Evolutionary conservation across 2,329 filamentous ascomycete genomes (phyloP), one percentile per base, ranked within the genome.

Genomic region (Harringtonia aguacate): DNA sequence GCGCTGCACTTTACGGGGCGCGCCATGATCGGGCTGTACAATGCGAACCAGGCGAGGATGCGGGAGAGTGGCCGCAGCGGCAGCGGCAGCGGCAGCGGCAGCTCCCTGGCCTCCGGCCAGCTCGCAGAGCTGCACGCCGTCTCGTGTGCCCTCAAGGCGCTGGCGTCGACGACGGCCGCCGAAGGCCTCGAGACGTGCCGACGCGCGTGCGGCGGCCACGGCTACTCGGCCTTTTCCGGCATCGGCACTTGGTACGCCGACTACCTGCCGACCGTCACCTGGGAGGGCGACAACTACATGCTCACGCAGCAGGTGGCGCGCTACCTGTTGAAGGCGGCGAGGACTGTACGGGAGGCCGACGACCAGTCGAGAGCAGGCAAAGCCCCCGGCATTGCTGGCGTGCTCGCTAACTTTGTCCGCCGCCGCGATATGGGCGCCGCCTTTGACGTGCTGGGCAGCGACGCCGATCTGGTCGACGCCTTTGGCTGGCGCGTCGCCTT

Each of bases 271-370:
- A 66, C 62, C 4, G 64, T 69, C 4, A 85, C 81, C 10, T 85
- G 80, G 79, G 84, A 87, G 58, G 84, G 84, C 36, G 84, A 86
- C 65, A 86, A 86, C 67, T 87, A 84, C 66, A 86, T 88, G 83
- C 68, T 88, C 47, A 85, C 81, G 10, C 84, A 88, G 60, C 84
- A 88, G 64, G 83, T 87, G 3, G 80, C 81, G 3, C 75, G 82
- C 46, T 87, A 87, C 55, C 73, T 88, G 37, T 72, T 88, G 51
- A 88, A 87, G 70, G 78, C 82, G 4, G 83, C 82, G 0, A 79
- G 84, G 35, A 71, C 75, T 1, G 83, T 87, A 0, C 64, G 86
- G n/a, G 67, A 72, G 14, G 78, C 77, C 50, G 75, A 80, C 48
- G n/a, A n/a, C n/a, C n/a, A n/a, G n/a, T n/a, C n/a, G n/a, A n/a